Evolutionary conservation across 495 filamentous ascomycete species (phyloP), one percentile per base, ranked within the genome.

Genomic region (Neurospora sp.): DNA sequence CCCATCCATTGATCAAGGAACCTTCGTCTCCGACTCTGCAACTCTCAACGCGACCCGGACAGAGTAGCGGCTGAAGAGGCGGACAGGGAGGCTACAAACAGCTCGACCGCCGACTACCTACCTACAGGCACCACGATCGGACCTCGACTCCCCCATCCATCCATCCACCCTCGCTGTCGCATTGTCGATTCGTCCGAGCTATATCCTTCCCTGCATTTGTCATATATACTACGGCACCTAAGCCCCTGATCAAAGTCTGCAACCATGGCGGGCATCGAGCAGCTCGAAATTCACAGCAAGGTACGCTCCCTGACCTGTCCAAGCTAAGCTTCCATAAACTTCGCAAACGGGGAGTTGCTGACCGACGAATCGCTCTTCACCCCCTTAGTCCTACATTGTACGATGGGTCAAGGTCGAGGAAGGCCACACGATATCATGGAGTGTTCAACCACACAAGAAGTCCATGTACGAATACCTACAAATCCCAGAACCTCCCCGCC

Each of bases 251-350:
- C n/a, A 12, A 1, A 14, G 20, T 27, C 2, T 16, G 1, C 0
- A 42, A 81, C 73, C 80, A 96, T 97, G 93, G 93, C 93, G 59
- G 93, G 92, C 78, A 96, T 98, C 88, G 96, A 99, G 86, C 94
- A 97, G 85, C 85, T 99, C 75, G 96, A 98, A 82, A 92, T 99
- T 75, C 96, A 97, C 81, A 97, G 94, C 90, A 98, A 94, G 90
- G 96, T 96, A 86, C 74, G 88, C 76, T 66, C 54, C 27, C 54
- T 66, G 14, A 62, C 27, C 23, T 59, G 23, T 59, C 6, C 39
- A 66, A 42, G 54, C 70, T 31, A 46, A 38, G 59, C 70, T 44
- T 35, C 40, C 54, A 41, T n/a, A 39, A 39, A 70, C 42, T 41
- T 48, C 18, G 69, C 40, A 41, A 70, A 71, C 41, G 41, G 37